A percentile compares a stretch with the other conserved stretches of the same genome.
Conservation (phyloP, 1,284 basidiomycete genomes). For the Ceratobasidium theobromae region DNA sequence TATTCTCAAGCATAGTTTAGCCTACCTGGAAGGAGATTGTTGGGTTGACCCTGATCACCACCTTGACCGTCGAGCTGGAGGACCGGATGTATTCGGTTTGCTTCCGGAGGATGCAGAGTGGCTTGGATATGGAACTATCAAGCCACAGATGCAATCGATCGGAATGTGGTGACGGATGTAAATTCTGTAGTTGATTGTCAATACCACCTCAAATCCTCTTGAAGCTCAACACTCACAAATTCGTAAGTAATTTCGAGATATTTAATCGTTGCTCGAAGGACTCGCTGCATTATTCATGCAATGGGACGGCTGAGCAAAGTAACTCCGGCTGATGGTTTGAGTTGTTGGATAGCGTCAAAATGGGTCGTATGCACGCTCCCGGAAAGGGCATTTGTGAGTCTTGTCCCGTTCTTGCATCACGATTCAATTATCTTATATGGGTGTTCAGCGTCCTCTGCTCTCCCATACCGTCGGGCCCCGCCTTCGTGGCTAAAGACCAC, state of each 20-base stretch:
- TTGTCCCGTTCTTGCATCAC: neutral
- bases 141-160: neutral
- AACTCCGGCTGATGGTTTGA: slow-evolving; percentile 12
- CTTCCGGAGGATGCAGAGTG: slow-evolving; percentile 28
- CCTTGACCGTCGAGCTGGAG: slow-evolving; percentile 40
- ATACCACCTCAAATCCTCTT: slow-evolving; percentile 31
- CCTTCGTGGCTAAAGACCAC: slow-evolving; percentile 97
- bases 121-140: slow-evolving; percentile 4
- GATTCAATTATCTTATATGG: neutral
- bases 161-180: slow-evolving; percentile 9
- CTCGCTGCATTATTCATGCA: slow-evolving; percentile 23
- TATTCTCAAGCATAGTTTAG: neutral
- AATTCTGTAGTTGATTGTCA: slow-evolving; percentile 7
- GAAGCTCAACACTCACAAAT: slow-evolving; percentile 24
- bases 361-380: slow-evolving; percentile 97
- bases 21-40: slow-evolving; percentile 10
- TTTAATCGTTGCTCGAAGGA: slow-evolving; percentile 9
- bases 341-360: slow-evolving; percentile 49
- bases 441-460: slow-evolving; percentile 82
- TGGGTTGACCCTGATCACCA: slow-evolving; percentile 14
- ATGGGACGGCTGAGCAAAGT: slow-evolving; percentile 30
- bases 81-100: slow-evolving; percentile 44
- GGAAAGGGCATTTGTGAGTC: slow-evolving; percentile 94
- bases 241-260: neutral
- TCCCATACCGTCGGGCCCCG: slow-evolving; percentile 94